Evolutionary conservation across 2,329 filamentous ascomycete species (phyloP).

Genomic region (Pleoardoris graminearum): DNA sequence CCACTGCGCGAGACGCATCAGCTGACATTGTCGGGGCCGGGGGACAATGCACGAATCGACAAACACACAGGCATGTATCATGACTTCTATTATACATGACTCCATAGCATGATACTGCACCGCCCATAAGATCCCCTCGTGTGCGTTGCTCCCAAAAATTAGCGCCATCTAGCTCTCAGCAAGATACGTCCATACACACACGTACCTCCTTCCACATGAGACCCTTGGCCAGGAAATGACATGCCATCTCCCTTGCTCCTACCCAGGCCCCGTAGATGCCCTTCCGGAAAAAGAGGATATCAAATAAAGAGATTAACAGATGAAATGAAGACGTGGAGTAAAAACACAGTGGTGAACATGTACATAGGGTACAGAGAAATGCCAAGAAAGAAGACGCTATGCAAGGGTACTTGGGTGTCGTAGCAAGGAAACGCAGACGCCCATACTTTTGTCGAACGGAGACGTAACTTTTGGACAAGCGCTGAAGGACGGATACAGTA

Average conservation of each 20-base stretch:
- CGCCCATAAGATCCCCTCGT: conserved; percentile 5
- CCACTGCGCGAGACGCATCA: background rate
- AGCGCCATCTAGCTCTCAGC: background rate
- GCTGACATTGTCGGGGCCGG: conserved; percentile 4
- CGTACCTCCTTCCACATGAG: conserved; percentile 1
- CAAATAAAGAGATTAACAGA: conserved; percentile 21
- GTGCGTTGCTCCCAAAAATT: background rate
- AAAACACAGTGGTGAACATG: conserved; percentile 28
- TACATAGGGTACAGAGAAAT: conserved; percentile 38
- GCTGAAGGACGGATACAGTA: conserved; percentile 43
- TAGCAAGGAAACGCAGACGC: conserved; percentile 32
- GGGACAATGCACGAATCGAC: background rate
- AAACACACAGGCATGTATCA: conserved; percentile 6
- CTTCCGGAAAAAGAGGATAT: conserved; percentile 13
- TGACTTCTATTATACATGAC: conserved; percentile 12
- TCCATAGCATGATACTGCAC: conserved; percentile 2
- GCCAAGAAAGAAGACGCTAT: conserved; percentile 45
- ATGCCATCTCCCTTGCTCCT: conserved; percentile 6
- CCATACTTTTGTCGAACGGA: conserved; percentile 38
- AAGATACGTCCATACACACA: conserved; percentile 4
- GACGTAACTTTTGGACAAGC: conserved; percentile 45
- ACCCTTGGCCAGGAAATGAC: conserved; percentile 2
- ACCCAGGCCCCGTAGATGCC: conserved; percentile 11
- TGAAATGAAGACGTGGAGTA: conserved; percentile 26
- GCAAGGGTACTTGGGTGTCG: conserved; percentile 39